A percentile compares a stretch with the other conserved stretches of the same genome.
Evolutionary conservation across 169 alveolate genomes (phyloP).

Genomic region (Sarcocystis neurona): DNA sequence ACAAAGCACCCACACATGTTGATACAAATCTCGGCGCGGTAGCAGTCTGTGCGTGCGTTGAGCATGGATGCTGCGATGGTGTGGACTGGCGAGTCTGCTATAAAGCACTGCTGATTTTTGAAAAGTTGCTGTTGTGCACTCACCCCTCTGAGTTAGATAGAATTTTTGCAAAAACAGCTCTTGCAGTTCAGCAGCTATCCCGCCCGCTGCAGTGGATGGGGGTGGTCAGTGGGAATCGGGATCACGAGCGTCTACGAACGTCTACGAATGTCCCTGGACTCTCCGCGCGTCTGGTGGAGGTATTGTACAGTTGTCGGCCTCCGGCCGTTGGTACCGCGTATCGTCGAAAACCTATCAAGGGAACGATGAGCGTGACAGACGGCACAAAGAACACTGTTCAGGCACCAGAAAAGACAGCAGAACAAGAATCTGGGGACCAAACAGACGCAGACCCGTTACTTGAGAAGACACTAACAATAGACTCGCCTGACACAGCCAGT

Average conservation of each 20-base stretch:
- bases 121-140: conserved; percentile 6
- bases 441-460: background rate
- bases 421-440: background rate
- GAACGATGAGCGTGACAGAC: background rate
- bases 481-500: too few species aligned
- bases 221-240: background rate
- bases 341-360: background rate
- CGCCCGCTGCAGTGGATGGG: background rate
- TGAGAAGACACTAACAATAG: background rate
- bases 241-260: too few species aligned
- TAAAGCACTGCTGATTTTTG: conserved; percentile 39
- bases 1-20: too few species aligned
- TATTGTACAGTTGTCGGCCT: background rate
- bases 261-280: too few species aligned
- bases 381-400: background rate
- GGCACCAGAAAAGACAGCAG: background rate
- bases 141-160: background rate
- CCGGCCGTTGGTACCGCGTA: background rate
- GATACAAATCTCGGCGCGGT: too few species aligned
- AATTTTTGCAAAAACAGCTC: background rate
- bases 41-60: too few species aligned
- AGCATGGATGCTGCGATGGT: too few species aligned
- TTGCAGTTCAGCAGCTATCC: background rate
- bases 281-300: background rate
- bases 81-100: conserved; percentile 56